These are phyloP conservation scores for Phytophthora agathidicida DNA, from an alignment of 352 stramenopile species.

Conservation along the genomic window DNA sequence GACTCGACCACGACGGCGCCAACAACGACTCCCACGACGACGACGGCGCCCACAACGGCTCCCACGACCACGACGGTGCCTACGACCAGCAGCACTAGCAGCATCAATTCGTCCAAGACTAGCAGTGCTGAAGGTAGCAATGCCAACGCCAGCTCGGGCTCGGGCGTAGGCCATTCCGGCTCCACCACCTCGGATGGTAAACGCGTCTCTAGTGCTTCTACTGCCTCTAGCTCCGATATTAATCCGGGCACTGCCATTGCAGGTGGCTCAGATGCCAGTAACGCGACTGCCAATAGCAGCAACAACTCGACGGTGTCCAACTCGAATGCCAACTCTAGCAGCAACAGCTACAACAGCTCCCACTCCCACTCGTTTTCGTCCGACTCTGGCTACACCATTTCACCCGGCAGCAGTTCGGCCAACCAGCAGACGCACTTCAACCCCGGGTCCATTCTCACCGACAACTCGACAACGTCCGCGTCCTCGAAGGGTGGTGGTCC, in stretches of 20 bases:
- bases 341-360: constrained; percentile 4
- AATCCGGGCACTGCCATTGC: constrained; percentile 27
- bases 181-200: constrained; percentile 21
- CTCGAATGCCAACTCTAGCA: constrained; percentile 7
- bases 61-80: constrained; percentile 9
- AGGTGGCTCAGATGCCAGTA: constrained; percentile 24
- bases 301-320: constrained; percentile 9
- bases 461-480: constrained; percentile 16
- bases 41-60: too few relatives aligned
- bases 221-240: constrained; percentile 12
- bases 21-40: too few relatives aligned
- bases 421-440: constrained; percentile 48
- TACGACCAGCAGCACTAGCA: constrained; percentile 7
- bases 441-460: constrained; percentile 38
- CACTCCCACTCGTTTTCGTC: constrained; percentile 20
- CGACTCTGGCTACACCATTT: constrained; percentile 26
- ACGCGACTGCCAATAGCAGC: constrained; percentile 15
- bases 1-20: constrained; percentile 7
- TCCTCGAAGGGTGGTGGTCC: constrained; percentile 14
- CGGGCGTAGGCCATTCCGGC: constrained; percentile 2
- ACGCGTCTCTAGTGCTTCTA: constrained; percentile 5
- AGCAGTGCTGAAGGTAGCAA: constrained; percentile 22
- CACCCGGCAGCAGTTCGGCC: constrained; percentile 29
- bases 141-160: constrained; percentile 17
- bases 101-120: too few relatives aligned